Evolutionary conservation across 306 rosid genomes (phyloP).

Genomic region (Echinosophora koreensis): DNA sequence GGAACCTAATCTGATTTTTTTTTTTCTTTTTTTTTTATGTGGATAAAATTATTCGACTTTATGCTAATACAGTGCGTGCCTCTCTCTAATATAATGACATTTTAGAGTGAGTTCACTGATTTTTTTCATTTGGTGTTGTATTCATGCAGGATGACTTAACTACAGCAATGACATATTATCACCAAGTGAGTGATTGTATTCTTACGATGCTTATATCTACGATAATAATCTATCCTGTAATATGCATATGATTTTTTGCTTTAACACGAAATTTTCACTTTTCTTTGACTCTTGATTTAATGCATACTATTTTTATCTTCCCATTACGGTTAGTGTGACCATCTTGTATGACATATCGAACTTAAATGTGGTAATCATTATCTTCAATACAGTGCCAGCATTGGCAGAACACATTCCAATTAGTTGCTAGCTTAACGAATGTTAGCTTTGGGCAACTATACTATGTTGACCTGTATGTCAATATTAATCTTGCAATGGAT

Average conservation of each 20-base stretch:
- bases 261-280: neutral
- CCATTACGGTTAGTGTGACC: neutral
- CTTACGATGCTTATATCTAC: conserved; percentile 14
- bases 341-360: neutral
- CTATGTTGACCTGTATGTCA: neutral
- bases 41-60: conserved; percentile 15
- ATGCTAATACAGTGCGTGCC: neutral
- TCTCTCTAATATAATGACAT: conserved; percentile 8
- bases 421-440: conserved; percentile 16
- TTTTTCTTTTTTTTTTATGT: neutral
- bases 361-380: neutral
- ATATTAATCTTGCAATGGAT: neutral
- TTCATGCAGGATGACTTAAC: conserved; percentile 77
- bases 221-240: conserved; percentile 16
- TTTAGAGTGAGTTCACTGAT: conserved; percentile 25
- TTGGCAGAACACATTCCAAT: neutral
- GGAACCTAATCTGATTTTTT: neutral
- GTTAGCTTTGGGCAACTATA: conserved; percentile 1
- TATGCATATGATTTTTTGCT: conserved; percentile 14
- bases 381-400: conserved; percentile 10
- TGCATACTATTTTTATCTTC: neutral
- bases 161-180: conserved; percentile 80
- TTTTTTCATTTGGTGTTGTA: conserved; percentile 26
- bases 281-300: neutral
- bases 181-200: conserved; percentile 71